Evolutionary conservation across 2,329 filamentous ascomycete genomes (phyloP).

Genomic region (Aureobasidium pullulans): DNA sequence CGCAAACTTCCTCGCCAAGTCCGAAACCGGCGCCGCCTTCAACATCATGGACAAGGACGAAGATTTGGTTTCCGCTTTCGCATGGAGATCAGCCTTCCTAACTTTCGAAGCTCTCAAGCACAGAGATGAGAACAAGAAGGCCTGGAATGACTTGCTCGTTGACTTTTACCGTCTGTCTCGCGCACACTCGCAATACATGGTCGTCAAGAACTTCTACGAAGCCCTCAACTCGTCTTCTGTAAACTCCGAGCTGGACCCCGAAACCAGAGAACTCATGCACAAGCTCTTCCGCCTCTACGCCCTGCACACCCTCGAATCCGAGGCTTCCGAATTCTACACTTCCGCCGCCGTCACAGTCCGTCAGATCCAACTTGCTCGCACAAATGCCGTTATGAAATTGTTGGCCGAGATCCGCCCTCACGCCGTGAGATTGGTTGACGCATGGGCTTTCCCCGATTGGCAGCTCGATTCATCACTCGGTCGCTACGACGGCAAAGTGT

Average conservation of each 20-base stretch:
- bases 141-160: conserved; percentile 70
- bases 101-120: conserved; percentile 70
- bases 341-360: conserved; percentile 61
- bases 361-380: conserved; percentile 63
- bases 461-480: conserved; percentile 66
- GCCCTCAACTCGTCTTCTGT: conserved; percentile 52
- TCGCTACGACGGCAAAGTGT: conserved; percentile 65
- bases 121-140: conserved; percentile 65
- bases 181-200: conserved; percentile 68
- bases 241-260: conserved; percentile 46
- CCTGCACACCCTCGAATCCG: conserved; percentile 59
- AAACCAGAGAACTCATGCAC: conserved; percentile 53
- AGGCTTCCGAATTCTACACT: conserved; percentile 66
- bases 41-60: conserved; percentile 63
- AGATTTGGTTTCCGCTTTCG: conserved; percentile 66
- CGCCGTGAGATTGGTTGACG: conserved; percentile 62
- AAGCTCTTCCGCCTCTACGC: conserved; percentile 61
- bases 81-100: conserved; percentile 65
- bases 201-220: conserved; percentile 74
- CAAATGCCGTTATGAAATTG: conserved; percentile 60
- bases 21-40: conserved; percentile 65
- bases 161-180: conserved; percentile 72
- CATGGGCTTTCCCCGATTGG: conserved; percentile 73
- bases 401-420: conserved; percentile 67
- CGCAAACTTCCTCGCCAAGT: conserved; percentile 54